Base-by-base conservation (phyloP, 1,284 basidiomycete genomes). In the Golubevia pallescens region DNA sequence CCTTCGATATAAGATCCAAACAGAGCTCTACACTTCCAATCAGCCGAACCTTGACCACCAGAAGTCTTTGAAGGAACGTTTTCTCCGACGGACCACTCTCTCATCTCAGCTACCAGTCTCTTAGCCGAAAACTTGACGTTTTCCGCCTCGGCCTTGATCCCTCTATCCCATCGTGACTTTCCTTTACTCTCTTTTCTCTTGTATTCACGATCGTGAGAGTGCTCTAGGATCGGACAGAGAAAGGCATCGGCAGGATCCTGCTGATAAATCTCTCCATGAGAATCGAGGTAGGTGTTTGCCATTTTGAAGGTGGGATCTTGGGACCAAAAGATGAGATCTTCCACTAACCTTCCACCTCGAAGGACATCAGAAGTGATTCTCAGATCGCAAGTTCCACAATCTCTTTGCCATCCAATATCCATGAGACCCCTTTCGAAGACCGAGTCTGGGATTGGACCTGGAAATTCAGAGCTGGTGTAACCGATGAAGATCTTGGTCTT, bases 1-100 rank as follows among this genome's bases (percentile, higher is more conserved):
- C 14, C 20, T 58, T 63, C 65, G 21, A 53, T 16, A 54, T 67
- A 67, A 7, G 23, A 28, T 13, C 57, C 28, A 32, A 67, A 55
- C 19, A 67, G 42, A 19, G 58, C 38, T 20, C 55, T 48, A 48
- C 42, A 48, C 16, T 16, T 48, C 13, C 16, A 2, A 48, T 28
- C 28, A 28, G 6, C 28, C 28, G 28, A 28, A 28, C 28, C 28
- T 6, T 28, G 28, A 28, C 28, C 28, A 28, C 6, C 6, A 2
- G 28, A 28, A 28, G 28, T 28, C 28, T 28, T 28, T 6, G 28
- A 28, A 2, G 28, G 28, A 28, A 6, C 28, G 6, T 6, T 28
- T 28, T 28, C 28, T 28, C 28, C 16, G 42, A 48, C 2, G 5
- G 16, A 48, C 42, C 42, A 13, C 42, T 10, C 42, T 48, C 16